Percentiles rank a stretch among this genome's conserved stretches.
These are phyloP conservation scores for Gracilariopsis chorda DNA, from an alignment of 23 red algal genomes.

Conservation along the genomic window DNA sequence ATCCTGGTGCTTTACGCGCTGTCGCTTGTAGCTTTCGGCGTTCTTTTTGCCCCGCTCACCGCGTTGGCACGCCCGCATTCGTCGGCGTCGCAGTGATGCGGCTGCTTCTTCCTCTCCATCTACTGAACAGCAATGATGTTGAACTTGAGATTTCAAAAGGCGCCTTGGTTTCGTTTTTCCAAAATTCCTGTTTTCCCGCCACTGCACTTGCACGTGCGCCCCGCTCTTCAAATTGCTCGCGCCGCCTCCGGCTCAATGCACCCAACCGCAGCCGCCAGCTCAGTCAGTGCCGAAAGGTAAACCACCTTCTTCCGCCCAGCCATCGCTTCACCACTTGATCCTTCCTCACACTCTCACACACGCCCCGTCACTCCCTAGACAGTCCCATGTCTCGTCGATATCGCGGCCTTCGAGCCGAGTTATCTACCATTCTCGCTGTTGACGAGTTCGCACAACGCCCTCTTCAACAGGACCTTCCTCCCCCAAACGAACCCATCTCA, in stretches of 20 bases:
- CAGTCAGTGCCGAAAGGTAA: no score
- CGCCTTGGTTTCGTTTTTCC: no score
- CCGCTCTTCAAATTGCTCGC: no score
- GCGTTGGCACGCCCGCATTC: not conserved
- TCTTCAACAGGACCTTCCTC: not conserved
- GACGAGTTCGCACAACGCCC: slow-evolving; percentile 14
- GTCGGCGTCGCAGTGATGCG: slow-evolving; percentile 21
- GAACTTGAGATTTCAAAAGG: no score
- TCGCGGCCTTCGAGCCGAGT: slow-evolving; percentile 31
- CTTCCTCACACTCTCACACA: not conserved
- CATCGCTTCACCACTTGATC: not conserved
- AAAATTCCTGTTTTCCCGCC: no score
- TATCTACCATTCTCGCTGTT: slow-evolving; percentile 22
- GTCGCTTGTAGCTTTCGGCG: slow-evolving; percentile 3
- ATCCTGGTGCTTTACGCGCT: not conserved
- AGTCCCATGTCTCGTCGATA: not conserved
- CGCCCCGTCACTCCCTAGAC: not conserved
- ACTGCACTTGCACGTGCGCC: no score
- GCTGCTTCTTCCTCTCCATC: no score
- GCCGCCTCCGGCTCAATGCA: no score
- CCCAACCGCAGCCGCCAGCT: no score
- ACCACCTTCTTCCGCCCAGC: not conserved
- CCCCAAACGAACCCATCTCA: slow-evolving; percentile 29
- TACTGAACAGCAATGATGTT: no score
- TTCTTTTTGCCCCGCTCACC: slow-evolving; percentile 27